Evolutionary conservation across 2,329 filamentous ascomycete genomes (phyloP), one percentile per base, ranked within the genome.

Genomic region (Epichloe bromicola): DNA sequence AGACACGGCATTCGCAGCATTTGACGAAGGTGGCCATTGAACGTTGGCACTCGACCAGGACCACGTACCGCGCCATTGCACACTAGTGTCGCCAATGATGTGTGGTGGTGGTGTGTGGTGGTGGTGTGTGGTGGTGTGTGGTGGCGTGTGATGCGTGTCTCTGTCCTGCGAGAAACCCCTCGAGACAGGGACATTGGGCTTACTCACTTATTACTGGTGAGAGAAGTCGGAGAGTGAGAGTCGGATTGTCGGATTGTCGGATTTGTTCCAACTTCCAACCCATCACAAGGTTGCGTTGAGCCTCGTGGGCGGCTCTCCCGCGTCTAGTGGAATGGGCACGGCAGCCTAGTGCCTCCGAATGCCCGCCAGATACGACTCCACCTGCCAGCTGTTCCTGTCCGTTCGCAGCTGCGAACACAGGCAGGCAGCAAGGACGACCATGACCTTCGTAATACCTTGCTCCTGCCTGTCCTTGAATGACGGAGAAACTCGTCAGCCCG

Each of bases 301-400:
- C 51, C 51, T 51, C 51, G 51, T 53, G 51, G 38, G 48, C 51
- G 23, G 40, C 51, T 40, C 45, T 46, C 48, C 51, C 51, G 48
- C 48, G 48, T 48, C 37, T 48, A 48, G 48, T 53, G 48, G 48
- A 19, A 47, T 48, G 48, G 47, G 43, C n/a, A 40, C 19, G 38
- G 19, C 33, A 46, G 23, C 20, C 42, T 7, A 2, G 15, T 44
- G 23, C 23, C 23, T n/a, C 15, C 7, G 26, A 4, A 15, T 17
- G 37, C 6, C 12, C 20, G 5, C 8, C 45, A 17, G 30, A 38
- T 38, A 2, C 37, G 12, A 11, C 39, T 19, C 39, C 39, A 19
- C 39, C 39, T 3, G 19, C 39, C 39, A 41, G 39, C 39, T 41
- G 39, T 41, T 41, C 39, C 30, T 30, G 10, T 30, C 30, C 7